Conservation (phyloP, 2,329 filamentous ascomycete genomes). For the Botrytis galanthina region DNA sequence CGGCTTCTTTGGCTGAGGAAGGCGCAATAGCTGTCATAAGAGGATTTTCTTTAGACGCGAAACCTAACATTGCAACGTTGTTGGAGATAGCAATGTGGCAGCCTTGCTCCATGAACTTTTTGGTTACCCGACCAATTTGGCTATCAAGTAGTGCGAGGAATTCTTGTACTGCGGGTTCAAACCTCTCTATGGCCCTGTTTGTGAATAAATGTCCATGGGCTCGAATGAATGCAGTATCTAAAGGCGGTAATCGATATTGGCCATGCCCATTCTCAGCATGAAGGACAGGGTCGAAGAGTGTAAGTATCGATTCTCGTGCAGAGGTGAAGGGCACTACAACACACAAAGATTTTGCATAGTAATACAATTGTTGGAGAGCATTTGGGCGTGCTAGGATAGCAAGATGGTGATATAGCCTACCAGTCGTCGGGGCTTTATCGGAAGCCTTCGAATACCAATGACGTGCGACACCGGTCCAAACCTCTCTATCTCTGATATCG, state of each 20-base stretch:
- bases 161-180: constrained; percentile 45
- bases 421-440: constrained; percentile 70
- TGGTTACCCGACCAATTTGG: constrained; percentile 54
- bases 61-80: constrained; percentile 35
- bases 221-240: constrained; percentile 62
- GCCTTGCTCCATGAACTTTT: constrained; percentile 45
- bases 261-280: constrained; percentile 40
- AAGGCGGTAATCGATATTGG: constrained; percentile 41
- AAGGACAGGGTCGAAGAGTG: constrained; percentile 62
- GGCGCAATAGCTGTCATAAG: constrained; percentile 31
- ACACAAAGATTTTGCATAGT: constrained; percentile 68
- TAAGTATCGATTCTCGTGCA: constrained; percentile 68
- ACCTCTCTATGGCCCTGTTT: constrained; percentile 46
- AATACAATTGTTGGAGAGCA: constrained; percentile 68
- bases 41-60: constrained; percentile 34
- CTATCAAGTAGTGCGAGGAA: constrained; percentile 55
- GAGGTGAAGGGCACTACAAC: constrained; percentile 56
- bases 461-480: constrained; percentile 76
- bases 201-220: constrained; percentile 65
- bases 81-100: constrained; percentile 56
- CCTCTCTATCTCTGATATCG: constrained; percentile 67
- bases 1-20: constrained; percentile 13
- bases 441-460: constrained; percentile 71
- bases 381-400: constrained; percentile 74
- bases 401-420: constrained; percentile 83